phyloP scores from a whole-genome alignment of 179 eudicot genomes.

The Actinidia polygama region DNA sequence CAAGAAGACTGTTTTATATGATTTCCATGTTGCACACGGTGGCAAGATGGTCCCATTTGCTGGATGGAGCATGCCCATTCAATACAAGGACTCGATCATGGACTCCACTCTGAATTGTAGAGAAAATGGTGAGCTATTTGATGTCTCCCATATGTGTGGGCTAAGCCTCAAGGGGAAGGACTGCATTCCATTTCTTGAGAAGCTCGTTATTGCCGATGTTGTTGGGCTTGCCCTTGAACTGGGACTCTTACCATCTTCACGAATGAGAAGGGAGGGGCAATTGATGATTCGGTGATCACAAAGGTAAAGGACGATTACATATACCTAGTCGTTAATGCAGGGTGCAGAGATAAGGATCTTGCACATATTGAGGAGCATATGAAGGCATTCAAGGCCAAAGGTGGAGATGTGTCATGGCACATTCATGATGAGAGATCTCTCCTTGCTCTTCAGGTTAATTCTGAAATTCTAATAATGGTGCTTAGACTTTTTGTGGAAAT shows the following conservation, averaged over 20 bases:
- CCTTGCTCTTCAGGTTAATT: conserved; percentile 84
- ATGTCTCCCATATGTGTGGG: conserved; percentile 97
- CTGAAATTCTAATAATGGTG: background rate
- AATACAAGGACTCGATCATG: conserved; percentile 97
- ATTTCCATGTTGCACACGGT: conserved; percentile 86
- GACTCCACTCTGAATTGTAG: conserved; percentile 92
- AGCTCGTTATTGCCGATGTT: conserved; percentile 90
- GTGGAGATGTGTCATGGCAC: conserved; percentile 97
- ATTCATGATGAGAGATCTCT: conserved; percentile 97
- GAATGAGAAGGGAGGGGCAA: conserved; percentile 92
- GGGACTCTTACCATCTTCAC: conserved; percentile 90
- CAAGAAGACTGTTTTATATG: conserved; percentile 81
- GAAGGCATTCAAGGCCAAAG: conserved; percentile 87
- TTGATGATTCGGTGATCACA: conserved; percentile 93
- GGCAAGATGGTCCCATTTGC: conserved; percentile 99
- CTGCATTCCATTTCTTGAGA: conserved; percentile 86
- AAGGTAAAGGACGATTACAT: conserved; percentile 85
- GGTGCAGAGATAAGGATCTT: conserved; percentile 97
- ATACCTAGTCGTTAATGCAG: conserved; percentile 96
- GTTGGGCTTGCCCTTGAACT: conserved; percentile 83
- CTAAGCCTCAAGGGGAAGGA: conserved; percentile 90
- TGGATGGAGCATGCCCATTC: conserved; percentile 99
- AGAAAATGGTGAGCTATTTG: conserved; percentile 89
- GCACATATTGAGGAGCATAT: conserved; percentile 98
- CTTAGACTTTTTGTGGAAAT: background rate